These are phyloP conservation scores for Sugiyamaella chiloensis DNA, from an alignment of 805 yeast species.

Conservation along the genomic window DNA sequence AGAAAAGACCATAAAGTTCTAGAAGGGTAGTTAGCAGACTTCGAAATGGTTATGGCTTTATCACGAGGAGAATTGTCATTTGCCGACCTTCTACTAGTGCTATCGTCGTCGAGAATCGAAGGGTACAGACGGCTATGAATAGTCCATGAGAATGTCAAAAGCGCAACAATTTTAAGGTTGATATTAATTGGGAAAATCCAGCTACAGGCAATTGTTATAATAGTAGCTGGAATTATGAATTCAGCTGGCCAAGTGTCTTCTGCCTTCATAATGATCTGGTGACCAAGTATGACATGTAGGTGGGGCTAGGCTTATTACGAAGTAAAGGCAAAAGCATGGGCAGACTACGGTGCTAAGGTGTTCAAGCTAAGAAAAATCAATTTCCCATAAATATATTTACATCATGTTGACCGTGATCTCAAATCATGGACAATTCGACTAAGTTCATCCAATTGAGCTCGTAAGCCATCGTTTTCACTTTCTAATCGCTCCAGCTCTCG, in stretches of 20 bases:
- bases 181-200: constrained; percentile 8
- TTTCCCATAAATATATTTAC: too few species aligned
- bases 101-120: constrained; percentile 8
- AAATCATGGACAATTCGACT: not conserved
- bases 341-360: not conserved
- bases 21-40: constrained; percentile 9
- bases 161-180: constrained; percentile 12
- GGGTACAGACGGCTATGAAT: constrained; percentile 13
- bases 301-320: too few species aligned
- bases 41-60: too few species aligned
- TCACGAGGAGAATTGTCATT: not conserved
- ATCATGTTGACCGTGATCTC: not conserved
- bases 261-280: constrained; percentile 2
- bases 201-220: not conserved
- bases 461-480: not conserved
- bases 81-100: not conserved
- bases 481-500: too few species aligned
- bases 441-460: not conserved
- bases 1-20: constrained; percentile 8
- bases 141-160: constrained; percentile 13
- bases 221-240: constrained; percentile 5
- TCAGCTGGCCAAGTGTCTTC: constrained; percentile 17
- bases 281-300: too few species aligned
- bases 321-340: too few species aligned
- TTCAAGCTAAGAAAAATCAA: not conserved